These are phyloP conservation scores for Thozetella sp. DNA, from an alignment of 495 filamentous ascomycete genomes.

Conservation along the genomic window DNA sequence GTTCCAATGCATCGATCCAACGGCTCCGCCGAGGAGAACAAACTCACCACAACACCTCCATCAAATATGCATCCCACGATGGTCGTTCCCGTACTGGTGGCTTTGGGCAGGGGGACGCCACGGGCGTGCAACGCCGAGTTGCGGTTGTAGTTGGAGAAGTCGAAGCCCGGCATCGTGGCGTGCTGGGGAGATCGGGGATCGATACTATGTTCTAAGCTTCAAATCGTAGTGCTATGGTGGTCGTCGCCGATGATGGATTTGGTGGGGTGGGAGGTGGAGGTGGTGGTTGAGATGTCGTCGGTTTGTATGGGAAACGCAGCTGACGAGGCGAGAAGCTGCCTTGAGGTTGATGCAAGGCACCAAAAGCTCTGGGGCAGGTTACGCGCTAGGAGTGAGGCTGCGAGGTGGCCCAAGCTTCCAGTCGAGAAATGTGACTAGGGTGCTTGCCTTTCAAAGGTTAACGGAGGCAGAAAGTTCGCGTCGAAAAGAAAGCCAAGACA, in stretches of 20 bases:
- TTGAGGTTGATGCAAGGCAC: conserved; percentile 16
- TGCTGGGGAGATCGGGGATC: background rate
- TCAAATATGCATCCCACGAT: conserved; percentile 98
- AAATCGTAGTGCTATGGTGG: background rate
- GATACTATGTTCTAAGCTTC: background rate
- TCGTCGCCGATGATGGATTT: background rate
- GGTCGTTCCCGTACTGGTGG: conserved; percentile 97
- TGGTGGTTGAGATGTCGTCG: conserved; percentile 5
- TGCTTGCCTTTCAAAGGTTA: background rate
- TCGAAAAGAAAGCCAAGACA: too few species aligned
- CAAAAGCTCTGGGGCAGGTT: conserved; percentile 8
- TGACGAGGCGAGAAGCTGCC: conserved; percentile 41
- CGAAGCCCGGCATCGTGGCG: conserved; percentile 90
- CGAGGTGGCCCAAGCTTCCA: conserved; percentile 28
- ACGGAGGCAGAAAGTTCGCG: background rate
- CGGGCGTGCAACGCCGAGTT: conserved; percentile 93
- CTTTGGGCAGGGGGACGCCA: conserved; percentile 93
- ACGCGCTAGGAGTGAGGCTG: conserved; percentile 17
- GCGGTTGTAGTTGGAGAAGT: conserved; percentile 99
- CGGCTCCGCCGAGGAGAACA: conserved; percentile 2
- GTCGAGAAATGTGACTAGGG: background rate
- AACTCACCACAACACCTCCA: conserved; percentile 87
- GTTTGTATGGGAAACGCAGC: conserved; percentile 17
- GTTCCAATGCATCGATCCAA: background rate
- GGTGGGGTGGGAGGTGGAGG: background rate